phyloP scores from a whole-genome alignment of 2,329 filamentous ascomycete species.

The Furcasterigmium furcatum region DNA sequence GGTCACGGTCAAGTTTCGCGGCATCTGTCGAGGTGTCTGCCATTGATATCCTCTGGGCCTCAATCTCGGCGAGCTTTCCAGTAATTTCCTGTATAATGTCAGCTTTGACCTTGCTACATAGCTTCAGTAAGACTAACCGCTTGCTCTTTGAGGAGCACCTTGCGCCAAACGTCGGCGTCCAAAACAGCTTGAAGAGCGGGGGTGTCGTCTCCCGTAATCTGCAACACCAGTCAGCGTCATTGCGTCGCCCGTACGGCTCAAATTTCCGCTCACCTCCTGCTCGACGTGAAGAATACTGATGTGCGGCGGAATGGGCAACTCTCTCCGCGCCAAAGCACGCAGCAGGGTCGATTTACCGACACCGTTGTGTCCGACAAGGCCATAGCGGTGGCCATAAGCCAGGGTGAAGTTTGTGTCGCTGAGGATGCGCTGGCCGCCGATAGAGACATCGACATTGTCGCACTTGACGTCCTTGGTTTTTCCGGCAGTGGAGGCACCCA shows the following conservation, averaged over 20 bases:
- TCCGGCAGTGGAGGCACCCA: constrained; percentile 65
- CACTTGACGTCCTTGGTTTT: constrained; percentile 99
- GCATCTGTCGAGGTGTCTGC: constrained; percentile 93
- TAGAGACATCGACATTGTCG: constrained; percentile 92
- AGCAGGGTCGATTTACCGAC: constrained; percentile 96
- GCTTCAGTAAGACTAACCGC: constrained; percentile 49
- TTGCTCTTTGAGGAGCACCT: constrained; percentile 88
- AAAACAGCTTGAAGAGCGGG: constrained; percentile 91
- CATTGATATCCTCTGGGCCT: constrained; percentile 72
- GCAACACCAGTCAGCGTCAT: neutral
- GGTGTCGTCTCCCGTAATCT: constrained; percentile 95
- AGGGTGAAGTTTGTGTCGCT: constrained; percentile 88
- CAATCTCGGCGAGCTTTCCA: constrained; percentile 71
- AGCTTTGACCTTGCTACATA: neutral
- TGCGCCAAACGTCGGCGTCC: constrained; percentile 97
- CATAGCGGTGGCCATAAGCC: constrained; percentile 90
- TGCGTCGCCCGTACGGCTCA: neutral
- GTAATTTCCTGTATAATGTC: constrained; percentile 65
- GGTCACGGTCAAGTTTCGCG: constrained; percentile 76
- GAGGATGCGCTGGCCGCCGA: constrained; percentile 83
- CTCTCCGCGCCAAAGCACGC: constrained; percentile 85
- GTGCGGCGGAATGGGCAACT: constrained; percentile 90
- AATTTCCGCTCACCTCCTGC: constrained; percentile 69
- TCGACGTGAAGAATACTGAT: constrained; percentile 99
- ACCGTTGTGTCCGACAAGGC: constrained; percentile 98